Evolutionary conservation across 176 grass and related monocot genomes (phyloP), one percentile per base, ranked within the genome.

Genomic region (Eleusine coracana): DNA sequence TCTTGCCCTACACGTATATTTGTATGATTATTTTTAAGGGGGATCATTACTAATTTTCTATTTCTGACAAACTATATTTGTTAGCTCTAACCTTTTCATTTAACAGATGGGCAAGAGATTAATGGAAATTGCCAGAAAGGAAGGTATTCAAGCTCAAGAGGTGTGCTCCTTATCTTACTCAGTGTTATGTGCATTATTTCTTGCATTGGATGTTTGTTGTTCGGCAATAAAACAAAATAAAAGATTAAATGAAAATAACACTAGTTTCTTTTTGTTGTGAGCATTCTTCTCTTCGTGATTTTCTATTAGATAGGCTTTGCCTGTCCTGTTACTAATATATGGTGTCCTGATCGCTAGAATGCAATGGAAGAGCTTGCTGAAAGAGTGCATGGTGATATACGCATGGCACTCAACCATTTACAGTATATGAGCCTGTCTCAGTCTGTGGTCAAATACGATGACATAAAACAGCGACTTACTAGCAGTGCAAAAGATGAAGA

Each of bases 321-420:
- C 23, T 21, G 28, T 49, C 78, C 64, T 85, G 62, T 67, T 86
- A 66, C 44, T 90, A 55, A 85, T 81, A 41, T 62, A 41, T 80
- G 29, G 13, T 77, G 36, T 70, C 34, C 31, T 78, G 41, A 68
- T 63, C 10, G 20, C 27, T 83, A 99, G 97, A 90, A 84, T 76
- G 87, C 93, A 71, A 92, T 99, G 87, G 97, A 99, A 95, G 97
- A 99, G 55, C 97, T 99, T 75, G 97, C 97, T n/a, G 87, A 99
- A 63, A 96, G 97, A 94, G 91, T 99, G 65, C 94, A 96, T 68
- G 97, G 97, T 73, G 93, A 99, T 90, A 90, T 99, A 83, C 91
- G 93, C 63, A 96, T 99, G 97, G 93, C 97, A 83, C 87, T 99
- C 64, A 99, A 96, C 83, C 97, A 99, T 87, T 92, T 99, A 91